Evolutionary conservation across 345 rosid genomes (phyloP).

Genomic region (Eucalyptus melliodora): DNA sequence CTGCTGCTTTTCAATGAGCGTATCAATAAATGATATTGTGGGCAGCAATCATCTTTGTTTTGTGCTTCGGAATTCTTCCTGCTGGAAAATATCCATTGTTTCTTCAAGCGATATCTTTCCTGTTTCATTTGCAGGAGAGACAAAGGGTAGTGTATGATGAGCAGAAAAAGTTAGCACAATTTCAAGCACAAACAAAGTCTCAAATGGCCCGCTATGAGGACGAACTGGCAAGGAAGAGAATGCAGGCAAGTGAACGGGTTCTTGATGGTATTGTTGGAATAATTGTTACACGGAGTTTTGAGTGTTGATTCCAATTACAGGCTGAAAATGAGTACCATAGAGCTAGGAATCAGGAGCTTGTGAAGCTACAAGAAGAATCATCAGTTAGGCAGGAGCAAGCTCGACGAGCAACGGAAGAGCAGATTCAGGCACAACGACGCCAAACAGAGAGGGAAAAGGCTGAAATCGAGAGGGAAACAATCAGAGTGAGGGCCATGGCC

Average conservation of each 20-base stretch:
- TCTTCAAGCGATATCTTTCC: not conserved
- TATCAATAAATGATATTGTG: not conserved
- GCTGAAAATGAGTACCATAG: slow-evolving; percentile 87
- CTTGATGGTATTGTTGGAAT: not conserved
- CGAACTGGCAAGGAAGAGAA: slow-evolving; percentile 90
- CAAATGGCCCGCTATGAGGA: slow-evolving; percentile 95
- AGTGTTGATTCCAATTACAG: slow-evolving; percentile 22
- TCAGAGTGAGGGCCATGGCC: slow-evolving; percentile 88
- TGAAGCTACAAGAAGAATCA: slow-evolving; percentile 87
- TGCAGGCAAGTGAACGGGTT: slow-evolving; percentile 58
- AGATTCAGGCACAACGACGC: slow-evolving; percentile 84
- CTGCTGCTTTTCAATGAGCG: not conserved
- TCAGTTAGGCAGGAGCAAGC: slow-evolving; percentile 80
- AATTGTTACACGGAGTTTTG: not conserved
- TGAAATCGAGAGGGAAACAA: slow-evolving; percentile 97
- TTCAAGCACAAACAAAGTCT: slow-evolving; percentile 86
- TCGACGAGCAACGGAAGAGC: slow-evolving; percentile 90
- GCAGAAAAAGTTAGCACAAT: slow-evolving; percentile 81
- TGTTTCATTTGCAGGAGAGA: slow-evolving; percentile 51
- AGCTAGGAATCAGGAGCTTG: slow-evolving; percentile 92
- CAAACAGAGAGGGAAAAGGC: slow-evolving; percentile 98
- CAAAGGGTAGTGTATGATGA: slow-evolving; percentile 84
- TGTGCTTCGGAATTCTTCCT: not conserved
- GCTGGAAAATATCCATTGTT: not conserved
- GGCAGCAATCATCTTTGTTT: not conserved